phyloP scores from a whole-genome alignment of 2,329 filamentous ascomycete genomes.

The Aspergillus cejpii region DNA sequence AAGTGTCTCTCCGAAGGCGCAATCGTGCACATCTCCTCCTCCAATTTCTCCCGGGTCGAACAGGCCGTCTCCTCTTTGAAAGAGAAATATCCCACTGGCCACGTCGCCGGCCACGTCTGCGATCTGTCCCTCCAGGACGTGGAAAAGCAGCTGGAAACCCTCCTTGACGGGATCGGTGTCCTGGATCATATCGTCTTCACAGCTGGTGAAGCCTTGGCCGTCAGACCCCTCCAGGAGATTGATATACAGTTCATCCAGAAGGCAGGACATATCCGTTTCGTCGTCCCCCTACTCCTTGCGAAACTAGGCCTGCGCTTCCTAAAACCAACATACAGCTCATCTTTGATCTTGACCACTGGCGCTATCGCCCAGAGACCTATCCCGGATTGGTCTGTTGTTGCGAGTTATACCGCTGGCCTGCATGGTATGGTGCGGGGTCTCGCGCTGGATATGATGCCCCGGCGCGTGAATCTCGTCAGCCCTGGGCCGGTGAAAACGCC shows the following conservation, averaged over 20 bases:
- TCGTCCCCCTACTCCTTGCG: slow-evolving; percentile 34
- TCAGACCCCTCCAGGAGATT: slow-evolving; percentile 20
- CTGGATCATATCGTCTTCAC: slow-evolving; percentile 50
- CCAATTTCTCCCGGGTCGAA: slow-evolving; percentile 35
- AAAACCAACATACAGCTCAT: slow-evolving; percentile 21
- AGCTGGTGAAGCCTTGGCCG: slow-evolving; percentile 38
- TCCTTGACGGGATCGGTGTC: slow-evolving; percentile 7
- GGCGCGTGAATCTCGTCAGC: slow-evolving; percentile 40
- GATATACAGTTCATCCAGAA: slow-evolving; percentile 15
- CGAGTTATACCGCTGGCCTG: slow-evolving; percentile 19
- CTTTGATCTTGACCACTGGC: slow-evolving; percentile 40
- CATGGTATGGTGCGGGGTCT: slow-evolving; percentile 35
- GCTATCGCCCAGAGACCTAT: slow-evolving; percentile 30
- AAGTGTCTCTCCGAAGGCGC: slow-evolving; percentile 46
- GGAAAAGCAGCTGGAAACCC: slow-evolving; percentile 36
- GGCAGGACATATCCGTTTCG: slow-evolving; percentile 29
- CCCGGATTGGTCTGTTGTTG: slow-evolving; percentile 28
- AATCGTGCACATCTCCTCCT: slow-evolving; percentile 45
- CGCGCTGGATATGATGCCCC: slow-evolving; percentile 39
- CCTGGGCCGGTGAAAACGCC: slow-evolving; percentile 41
- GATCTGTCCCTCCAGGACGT: slow-evolving; percentile 44
- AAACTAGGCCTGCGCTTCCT: slow-evolving; percentile 38
- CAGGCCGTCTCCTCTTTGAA: slow-evolving; percentile 38
- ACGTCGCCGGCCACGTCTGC: slow-evolving; percentile 39
- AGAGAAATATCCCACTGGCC: slow-evolving; percentile 37